Evolutionary conservation across 768 basidiomycete genomes (phyloP).

Genomic region (Macrolepiota dolichaula): DNA sequence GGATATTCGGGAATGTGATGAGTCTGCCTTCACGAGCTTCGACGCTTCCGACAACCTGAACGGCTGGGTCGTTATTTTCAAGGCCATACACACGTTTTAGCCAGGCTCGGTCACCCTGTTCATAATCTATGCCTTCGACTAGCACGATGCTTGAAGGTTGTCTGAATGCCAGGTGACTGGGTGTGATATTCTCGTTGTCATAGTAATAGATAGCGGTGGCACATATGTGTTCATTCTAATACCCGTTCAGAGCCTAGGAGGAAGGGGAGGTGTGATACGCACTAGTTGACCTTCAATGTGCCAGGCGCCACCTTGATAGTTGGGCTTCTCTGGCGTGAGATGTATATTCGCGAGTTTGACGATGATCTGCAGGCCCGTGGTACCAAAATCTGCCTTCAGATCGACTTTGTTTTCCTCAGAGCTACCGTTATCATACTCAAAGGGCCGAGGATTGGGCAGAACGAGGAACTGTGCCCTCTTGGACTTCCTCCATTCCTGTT

Average conservation of each 20-base stretch:
- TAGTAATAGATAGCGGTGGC: conserved; percentile 29
- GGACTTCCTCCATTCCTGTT: not conserved
- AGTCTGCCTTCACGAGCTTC: conserved; percentile 31
- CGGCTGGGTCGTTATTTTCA: conserved; percentile 16
- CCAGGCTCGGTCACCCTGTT: conserved; percentile 26
- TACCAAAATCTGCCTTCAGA: conserved; percentile 13
- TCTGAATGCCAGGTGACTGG: conserved; percentile 21
- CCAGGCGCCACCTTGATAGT: conserved; percentile 26
- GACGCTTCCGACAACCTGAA: conserved; percentile 31
- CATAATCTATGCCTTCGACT: conserved; percentile 11
- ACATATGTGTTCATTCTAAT: conserved; percentile 30
- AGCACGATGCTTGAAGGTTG: conserved; percentile 12
- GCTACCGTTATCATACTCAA: not conserved
- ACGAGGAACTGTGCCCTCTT: not conserved
- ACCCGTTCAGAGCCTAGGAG: not conserved
- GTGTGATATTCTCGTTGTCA: conserved; percentile 22
- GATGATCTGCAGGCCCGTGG: conserved; percentile 19
- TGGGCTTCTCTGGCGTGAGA: conserved; percentile 26
- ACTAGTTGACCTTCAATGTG: conserved; percentile 28
- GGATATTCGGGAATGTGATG: conserved; percentile 35
- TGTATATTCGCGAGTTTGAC: conserved; percentile 24
- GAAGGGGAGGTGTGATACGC: not conserved
- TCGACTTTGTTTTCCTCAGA: not conserved
- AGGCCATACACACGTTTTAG: conserved; percentile 24
- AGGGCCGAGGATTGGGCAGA: not conserved